Conservation (phyloP, 805 yeast genomes). For the Allodekkera sacchari region DNA sequence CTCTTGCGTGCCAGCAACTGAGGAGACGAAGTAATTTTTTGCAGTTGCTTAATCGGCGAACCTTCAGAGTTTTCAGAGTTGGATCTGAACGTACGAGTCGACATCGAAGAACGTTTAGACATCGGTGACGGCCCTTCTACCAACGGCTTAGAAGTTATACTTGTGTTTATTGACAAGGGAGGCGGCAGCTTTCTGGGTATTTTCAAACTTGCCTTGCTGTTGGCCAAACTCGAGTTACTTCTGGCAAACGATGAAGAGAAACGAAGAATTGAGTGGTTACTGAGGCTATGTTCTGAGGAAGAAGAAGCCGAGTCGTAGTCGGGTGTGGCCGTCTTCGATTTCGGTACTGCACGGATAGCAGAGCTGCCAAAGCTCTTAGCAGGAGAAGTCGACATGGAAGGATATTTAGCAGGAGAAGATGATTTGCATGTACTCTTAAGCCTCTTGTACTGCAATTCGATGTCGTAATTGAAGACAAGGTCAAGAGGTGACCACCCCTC, state of each 20-base stretch:
- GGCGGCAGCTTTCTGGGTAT: conserved; percentile 4
- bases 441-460: conserved; percentile 33
- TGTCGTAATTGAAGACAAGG: conserved; percentile 45
- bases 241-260: too few relatives aligned
- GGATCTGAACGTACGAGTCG: conserved; percentile 26
- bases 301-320: too few relatives aligned
- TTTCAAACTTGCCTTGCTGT: not conserved
- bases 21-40: not conserved
- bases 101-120: conserved; percentile 24
- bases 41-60: conserved; percentile 14
- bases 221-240: too few relatives aligned
- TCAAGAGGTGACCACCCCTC: conserved; percentile 64
- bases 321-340: too few relatives aligned
- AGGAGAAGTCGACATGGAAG: too few relatives aligned
- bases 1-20: not conserved
- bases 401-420: too few relatives aligned
- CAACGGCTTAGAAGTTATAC: too few relatives aligned
- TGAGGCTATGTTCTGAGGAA: too few relatives aligned
- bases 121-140: conserved; percentile 15
- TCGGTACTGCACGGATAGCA: too few relatives aligned
- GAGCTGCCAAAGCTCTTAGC: too few relatives aligned
- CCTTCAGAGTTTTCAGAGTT: conserved; percentile 19
- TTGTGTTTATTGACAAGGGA: too few relatives aligned
- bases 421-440: conserved; percentile 13
- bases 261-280: too few relatives aligned